Evolutionary conservation across 2,329 filamentous ascomycete genomes (phyloP), one percentile per base, ranked within the genome.

Genomic region (Nothopassalora personata): DNA sequence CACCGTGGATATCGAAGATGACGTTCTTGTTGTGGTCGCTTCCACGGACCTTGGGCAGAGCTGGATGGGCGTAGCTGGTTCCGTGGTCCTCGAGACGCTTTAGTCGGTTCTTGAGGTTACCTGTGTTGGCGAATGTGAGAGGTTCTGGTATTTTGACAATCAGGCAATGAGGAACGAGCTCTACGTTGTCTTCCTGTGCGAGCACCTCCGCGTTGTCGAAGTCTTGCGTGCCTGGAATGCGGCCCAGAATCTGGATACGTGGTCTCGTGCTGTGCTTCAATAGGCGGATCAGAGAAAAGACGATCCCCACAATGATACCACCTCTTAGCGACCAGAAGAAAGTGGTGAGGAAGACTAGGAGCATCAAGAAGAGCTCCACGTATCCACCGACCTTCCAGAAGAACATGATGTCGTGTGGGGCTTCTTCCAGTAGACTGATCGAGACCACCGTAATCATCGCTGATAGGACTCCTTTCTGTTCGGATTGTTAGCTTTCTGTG

Each of bases 141-240:
- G 94, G 94, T 71, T 99, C 94, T 0, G 94, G 93, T 57, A 99
- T 97, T 79, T 97, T 97, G 68, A 97, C 91, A 60, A 99, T 96
- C 9, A 99, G 79, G 61, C 90, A 95, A 15, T 93, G 90, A 64
- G 97, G 92, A 55, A 97, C 83, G 68, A 96, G 92, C 72, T 97
- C 93, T 3, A 97, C 80, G 30, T 66, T 57, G 11, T 55, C 61
- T 18, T 64, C 64, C 39, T 62, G 62, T 1, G 63, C 63, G 34
- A 68, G 65, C 0, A 87, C 69, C 67, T 87, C 92, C 1, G 92
- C 91, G 68, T 95, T 96, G 64, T 93, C 90, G 69, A 96, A 97
- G 5, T 85, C 85, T 0, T 74, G 74, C 0, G 90, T 95, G 10
- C 89, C 90, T 0, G 89, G 89, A 1, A 96, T 86, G 58, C 93